Evolutionary conservation across 495 filamentous ascomycete genomes (phyloP).

Genomic region (Lepraria neglecta): DNA sequence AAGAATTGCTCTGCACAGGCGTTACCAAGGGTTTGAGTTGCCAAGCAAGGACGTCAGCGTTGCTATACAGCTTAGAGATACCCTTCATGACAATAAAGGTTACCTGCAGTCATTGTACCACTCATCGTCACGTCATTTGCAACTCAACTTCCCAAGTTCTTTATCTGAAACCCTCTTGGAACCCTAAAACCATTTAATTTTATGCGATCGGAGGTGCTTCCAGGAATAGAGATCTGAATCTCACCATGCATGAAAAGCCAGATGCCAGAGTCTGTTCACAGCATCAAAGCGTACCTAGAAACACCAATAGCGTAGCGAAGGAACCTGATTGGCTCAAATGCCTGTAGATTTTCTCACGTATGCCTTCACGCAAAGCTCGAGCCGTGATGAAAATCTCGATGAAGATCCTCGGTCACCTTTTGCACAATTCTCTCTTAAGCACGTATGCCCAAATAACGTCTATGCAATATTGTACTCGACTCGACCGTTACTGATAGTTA

Average conservation of each 20-base stretch:
- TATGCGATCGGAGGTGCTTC: background rate
- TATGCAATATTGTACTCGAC: background rate
- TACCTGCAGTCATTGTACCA: background rate
- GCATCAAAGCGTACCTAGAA: conserved; percentile 13
- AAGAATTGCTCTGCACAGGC: conserved; percentile 4
- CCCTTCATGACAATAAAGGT: background rate
- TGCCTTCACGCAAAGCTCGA: background rate
- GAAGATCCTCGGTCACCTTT: background rate
- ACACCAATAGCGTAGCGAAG: conserved; percentile 8
- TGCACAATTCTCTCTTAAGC: background rate
- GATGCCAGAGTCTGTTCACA: conserved; percentile 1
- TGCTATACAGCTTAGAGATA: background rate
- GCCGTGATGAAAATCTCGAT: background rate
- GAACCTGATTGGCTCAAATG: conserved; percentile 4
- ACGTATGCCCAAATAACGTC: background rate
- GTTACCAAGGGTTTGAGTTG: background rate
- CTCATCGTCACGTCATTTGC: background rate
- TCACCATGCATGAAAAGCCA: conserved; percentile 9
- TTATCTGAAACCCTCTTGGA: no score
- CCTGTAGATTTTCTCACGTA: background rate
- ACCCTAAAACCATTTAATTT: background rate
- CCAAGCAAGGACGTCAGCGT: background rate
- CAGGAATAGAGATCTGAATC: background rate
- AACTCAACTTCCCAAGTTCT: background rate
- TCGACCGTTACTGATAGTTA: background rate